Base-by-base conservation (phyloP, 345 rosid genomes). In the Corchorus olitorius region DNA sequence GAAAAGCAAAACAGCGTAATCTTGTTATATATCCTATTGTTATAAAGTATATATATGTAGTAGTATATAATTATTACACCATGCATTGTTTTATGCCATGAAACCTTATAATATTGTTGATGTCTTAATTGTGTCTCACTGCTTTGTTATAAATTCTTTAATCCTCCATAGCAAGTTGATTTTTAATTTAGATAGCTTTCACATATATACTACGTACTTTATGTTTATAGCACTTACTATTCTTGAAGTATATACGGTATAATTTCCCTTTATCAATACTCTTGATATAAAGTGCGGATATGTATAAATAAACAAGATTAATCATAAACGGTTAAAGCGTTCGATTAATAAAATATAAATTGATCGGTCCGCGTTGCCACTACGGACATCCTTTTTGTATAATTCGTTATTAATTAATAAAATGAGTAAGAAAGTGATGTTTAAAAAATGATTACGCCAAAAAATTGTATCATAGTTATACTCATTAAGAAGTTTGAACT, bases 191-290 rank as follows among this genome's bases (percentile, higher is more conserved):
- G 27, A 27, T 27, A 27, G 27, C 27, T 27, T 27, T 27, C 27
- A 27, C 1, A 27, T 27, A 27, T 27, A 27, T 27, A 27, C 27
- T 1, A 27, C 27, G 27, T 27, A 27, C 27, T 0, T 0, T 27
- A 27, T 27, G 1, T 27, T 27, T 27, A 27, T 27, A 27, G 22
- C 20, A 67, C 2, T 20, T 22, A 9, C 2, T 22, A 48, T 48
- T 66, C 72, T 46, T 46, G 2, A 67, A 67, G 39, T 22, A 48
- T 67, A 67, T 55, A 67, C 27, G 27, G 27, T 27, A 52, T 52
- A 14, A 22, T 35, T 27, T 48, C 7, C 19, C 72, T 22, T 68
- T 68, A 68, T 49, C 20, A 22, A 68, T 20, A 20, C 53, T 27
- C 37, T 17, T 45, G 35, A 66, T 53, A 45, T 45, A 20, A 43